Percentiles rank a stretch among this genome's conserved stretches.
Evolutionary conservation across 2,329 filamentous ascomycete species (phyloP).

Genomic region (Hyphodiscus sp.): DNA sequence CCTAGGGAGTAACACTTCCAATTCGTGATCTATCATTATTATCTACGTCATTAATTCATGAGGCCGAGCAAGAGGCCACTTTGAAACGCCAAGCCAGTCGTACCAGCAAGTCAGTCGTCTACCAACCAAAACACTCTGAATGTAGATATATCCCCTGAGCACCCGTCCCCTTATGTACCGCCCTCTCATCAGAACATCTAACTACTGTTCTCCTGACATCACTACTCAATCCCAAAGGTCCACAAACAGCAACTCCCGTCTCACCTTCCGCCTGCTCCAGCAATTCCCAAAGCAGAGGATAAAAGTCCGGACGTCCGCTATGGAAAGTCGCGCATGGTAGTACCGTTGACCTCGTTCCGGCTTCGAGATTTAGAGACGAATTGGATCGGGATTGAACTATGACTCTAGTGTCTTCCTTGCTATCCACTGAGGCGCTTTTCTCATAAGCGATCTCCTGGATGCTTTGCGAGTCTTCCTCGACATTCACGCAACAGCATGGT

Average conservation of each 20-base stretch:
- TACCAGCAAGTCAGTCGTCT: background rate
- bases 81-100: no score
- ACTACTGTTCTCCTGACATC: conserved; percentile 49
- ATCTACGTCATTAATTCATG: no score
- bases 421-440: background rate
- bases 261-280: conserved; percentile 54
- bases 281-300: conserved; percentile 43
- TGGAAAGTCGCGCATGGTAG: conserved; percentile 30
- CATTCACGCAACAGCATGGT: conserved; percentile 14
- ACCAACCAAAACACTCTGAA: conserved; percentile 54
- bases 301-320: conserved; percentile 42
- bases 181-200: conserved; percentile 50
- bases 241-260: conserved; percentile 56
- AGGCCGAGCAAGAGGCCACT: no score
- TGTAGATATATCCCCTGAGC: conserved; percentile 57
- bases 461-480: conserved; percentile 1
- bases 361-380: conserved; percentile 6
- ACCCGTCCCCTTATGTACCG: conserved; percentile 57
- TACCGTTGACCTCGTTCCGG: conserved; percentile 34
- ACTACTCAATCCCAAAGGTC: conserved; percentile 47
- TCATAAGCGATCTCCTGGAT: conserved; percentile 6
- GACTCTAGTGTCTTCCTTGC: conserved; percentile 4
- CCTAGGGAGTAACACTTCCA: no score
- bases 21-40: no score
- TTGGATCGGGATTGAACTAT: conserved; percentile 3